Conservation (phyloP, 2,329 filamentous ascomycete species). For the Fusarium subtropicale region DNA sequence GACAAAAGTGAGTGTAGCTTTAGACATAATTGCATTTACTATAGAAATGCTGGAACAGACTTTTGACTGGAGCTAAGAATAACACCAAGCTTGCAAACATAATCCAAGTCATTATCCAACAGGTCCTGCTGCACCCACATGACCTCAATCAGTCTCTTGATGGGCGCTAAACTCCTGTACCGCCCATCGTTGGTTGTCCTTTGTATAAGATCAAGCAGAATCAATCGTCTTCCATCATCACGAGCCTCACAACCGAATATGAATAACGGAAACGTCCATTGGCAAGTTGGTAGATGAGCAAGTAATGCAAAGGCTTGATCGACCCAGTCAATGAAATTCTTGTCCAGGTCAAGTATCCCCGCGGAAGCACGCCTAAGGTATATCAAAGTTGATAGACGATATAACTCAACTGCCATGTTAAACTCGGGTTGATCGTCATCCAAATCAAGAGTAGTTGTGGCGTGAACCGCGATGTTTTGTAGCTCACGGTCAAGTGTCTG, state of each 20-base stretch:
- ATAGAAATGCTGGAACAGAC: constrained; percentile 24
- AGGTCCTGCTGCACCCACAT: constrained; percentile 54
- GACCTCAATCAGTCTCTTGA: constrained; percentile 43
- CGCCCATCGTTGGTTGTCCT: constrained; percentile 36
- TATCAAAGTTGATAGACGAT: constrained; percentile 46
- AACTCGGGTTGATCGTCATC: not conserved
- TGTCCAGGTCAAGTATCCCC: constrained; percentile 10
- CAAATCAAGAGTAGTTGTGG: rapidly evolving
- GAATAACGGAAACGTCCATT: constrained; percentile 41
- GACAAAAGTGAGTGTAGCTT: not conserved
- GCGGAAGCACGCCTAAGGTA: constrained; percentile 48
- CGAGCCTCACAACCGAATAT: constrained; percentile 45
- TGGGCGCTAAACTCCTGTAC: constrained; percentile 38
- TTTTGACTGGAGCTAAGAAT: constrained; percentile 28
- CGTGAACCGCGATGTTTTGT: not conserved
- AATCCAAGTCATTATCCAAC: constrained; percentile 4
- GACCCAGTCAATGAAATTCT: constrained; percentile 29
- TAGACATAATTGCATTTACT: not conserved
- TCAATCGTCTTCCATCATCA: constrained; percentile 33
- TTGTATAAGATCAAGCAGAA: constrained; percentile 44
- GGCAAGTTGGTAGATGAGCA: constrained; percentile 27
- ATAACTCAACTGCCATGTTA: constrained; percentile 36
- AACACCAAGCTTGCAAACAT: constrained; percentile 18
- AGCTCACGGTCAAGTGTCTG: constrained; percentile 19
- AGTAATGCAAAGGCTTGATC: constrained; percentile 46